A percentile compares a stretch with the other conserved stretches of the same genome.
Conservation (phyloP, 2,329 filamentous ascomycete genomes). For the Aureobasidium sp. region DNA sequence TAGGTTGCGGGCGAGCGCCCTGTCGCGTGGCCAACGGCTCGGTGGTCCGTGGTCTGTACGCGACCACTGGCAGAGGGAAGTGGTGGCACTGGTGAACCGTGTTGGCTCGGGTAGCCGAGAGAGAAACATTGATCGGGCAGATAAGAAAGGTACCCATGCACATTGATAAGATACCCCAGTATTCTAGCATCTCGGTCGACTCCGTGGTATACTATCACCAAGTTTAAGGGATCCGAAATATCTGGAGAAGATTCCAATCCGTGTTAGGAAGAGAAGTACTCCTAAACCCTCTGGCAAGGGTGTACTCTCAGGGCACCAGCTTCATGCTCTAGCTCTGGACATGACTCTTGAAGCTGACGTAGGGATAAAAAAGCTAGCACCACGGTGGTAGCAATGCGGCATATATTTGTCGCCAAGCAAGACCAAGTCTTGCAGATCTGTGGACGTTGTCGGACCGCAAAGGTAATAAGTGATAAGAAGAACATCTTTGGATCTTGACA, state of each 20-base stretch:
- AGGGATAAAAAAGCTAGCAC: not conserved
- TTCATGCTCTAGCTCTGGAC: not conserved
- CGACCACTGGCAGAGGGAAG: not conserved
- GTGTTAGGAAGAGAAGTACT: not conserved
- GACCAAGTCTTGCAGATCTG: not conserved
- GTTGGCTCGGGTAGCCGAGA: not conserved
- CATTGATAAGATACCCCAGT: not conserved
- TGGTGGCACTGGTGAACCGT: not conserved
- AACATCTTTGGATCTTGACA: not conserved
- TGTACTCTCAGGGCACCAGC: not conserved
- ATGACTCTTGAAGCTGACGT: not conserved
- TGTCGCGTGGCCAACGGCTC: conserved; percentile 6
- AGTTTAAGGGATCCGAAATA: not conserved
- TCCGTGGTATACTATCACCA: not conserved
- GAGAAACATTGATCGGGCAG: not conserved
- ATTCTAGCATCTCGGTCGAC: not conserved
- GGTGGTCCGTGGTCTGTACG: not conserved
- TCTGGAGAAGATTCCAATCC: not conserved
- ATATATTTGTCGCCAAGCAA: not conserved
- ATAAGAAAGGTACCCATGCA: not conserved
- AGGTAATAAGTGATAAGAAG: not conserved
- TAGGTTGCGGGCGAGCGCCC: not conserved
- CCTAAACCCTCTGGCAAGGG: not conserved
- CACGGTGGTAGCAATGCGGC: not conserved
- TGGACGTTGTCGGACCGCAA: not conserved